Evolutionary conservation across 1,139 yeast genomes (phyloP), one percentile per base, ranked within the genome.

Genomic region (Yamadazyma conglobata): DNA sequence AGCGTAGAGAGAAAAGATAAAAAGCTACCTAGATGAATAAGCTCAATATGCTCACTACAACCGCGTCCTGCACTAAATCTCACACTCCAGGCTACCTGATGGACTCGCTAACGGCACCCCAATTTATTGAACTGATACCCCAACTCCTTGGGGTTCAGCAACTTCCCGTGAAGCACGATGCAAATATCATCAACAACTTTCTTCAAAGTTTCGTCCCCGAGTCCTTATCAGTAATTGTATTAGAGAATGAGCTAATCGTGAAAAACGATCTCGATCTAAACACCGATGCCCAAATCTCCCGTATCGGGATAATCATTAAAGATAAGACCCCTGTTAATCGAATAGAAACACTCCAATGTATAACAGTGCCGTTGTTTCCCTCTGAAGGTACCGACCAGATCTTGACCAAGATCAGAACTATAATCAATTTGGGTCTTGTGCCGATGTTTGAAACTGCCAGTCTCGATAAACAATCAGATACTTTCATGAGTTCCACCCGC

Each of bases 351-450:
- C 15, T 45, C 4, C n/a, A n/a, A n/a, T n/a, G n/a, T 38, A 44
- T 13, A 10, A 27, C 8, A 15, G 44, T 10, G 30, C 30, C 5
- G n/a, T n/a, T n/a, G n/a, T 25, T 45, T n/a, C 39, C 46, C 7
- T 19, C 37, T 16, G 31, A 30, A 19, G 13, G 19, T 6, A n/a
- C 30, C 10, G 37, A 35, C 28, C 56, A 48, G 11, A 45, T 77
- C 5, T 75, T 73, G 40, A 85, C 81, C 34, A 68, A 70, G 19
- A 48, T 87, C n/a, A 66, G 78, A 42, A 60, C 76, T 0, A 57
- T 87, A 25, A 55, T 87, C 17, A 74, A 69, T 35, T 59, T 58
- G 22, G 73, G 70, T 0, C 47, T 67, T 14, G 34, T 60, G 2
- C 72, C 73, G 0, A 60, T 59, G 37, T 66, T 65, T 42, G 70